These are phyloP conservation scores for Centella asiatica DNA, from an alignment of 129 eudicot species.

Conservation along the genomic window DNA sequence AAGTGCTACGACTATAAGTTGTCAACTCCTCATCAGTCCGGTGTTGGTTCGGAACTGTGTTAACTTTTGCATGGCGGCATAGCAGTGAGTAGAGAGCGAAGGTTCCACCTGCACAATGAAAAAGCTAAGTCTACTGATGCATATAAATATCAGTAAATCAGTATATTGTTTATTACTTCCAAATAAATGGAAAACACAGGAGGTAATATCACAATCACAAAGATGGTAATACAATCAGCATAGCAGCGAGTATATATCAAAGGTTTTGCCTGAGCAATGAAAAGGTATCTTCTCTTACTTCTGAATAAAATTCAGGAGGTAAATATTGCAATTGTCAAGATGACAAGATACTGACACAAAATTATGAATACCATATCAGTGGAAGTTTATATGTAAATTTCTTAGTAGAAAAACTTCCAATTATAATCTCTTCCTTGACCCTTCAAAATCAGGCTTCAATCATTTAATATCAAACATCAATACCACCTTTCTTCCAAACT, in stretches of 20 bases:
- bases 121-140: neutral
- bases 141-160: neutral
- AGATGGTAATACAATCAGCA: no score
- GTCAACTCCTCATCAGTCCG: slow-evolving; percentile 51
- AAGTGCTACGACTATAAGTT: slow-evolving; percentile 23
- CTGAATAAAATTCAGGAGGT: no score
- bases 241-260: no score
- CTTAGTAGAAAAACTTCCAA: neutral
- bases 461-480: no score
- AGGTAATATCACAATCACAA: no score
- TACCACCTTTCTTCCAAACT: no score
- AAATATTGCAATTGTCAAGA: neutral
- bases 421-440: neutral
- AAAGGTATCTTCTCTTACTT: no score
- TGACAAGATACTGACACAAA: no score
- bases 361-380: neutral
- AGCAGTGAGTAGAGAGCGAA: slow-evolving; percentile 44
- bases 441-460: no score
- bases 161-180: neutral
- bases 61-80: slow-evolving; percentile 37
- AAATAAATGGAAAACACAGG: neutral
- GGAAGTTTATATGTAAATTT: neutral
- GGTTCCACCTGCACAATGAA: slow-evolving; percentile 33
- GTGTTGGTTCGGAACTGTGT: slow-evolving; percentile 37
- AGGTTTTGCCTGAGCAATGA: no score